A percentile compares a stretch with the other conserved stretches of the same genome.
These are phyloP conservation scores for Fomitopsis palustris DNA, from an alignment of 1,284 basidiomycete species.

Conservation along the genomic window DNA sequence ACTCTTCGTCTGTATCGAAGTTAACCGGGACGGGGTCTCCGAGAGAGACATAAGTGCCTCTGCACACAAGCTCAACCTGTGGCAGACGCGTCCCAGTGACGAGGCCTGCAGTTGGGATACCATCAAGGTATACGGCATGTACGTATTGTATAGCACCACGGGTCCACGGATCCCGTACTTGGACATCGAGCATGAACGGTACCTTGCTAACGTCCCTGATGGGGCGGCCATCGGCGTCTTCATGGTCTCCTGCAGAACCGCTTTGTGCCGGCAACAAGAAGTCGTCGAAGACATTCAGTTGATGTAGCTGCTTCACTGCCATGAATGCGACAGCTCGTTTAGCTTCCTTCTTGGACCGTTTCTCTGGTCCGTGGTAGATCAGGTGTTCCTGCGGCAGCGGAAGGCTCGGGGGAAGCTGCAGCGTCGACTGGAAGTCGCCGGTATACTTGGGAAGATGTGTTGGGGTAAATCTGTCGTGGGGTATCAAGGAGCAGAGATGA, in stretches of 20 bases:
- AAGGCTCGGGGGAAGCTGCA: slow-evolving; percentile 66
- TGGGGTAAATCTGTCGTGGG: slow-evolving; percentile 65
- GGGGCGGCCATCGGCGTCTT: slow-evolving; percentile 48
- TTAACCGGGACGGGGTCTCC: slow-evolving; percentile 36
- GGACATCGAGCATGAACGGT: slow-evolving; percentile 51
- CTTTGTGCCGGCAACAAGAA: slow-evolving; percentile 63
- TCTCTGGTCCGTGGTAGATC: slow-evolving; percentile 51
- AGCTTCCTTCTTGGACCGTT: slow-evolving; percentile 71
- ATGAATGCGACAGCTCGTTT: slow-evolving; percentile 77
- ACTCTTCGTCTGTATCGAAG: slow-evolving; percentile 41
- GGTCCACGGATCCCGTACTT: slow-evolving; percentile 65
- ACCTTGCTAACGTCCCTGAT: slow-evolving; percentile 41
- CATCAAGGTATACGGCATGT: slow-evolving; percentile 55
- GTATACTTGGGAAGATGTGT: slow-evolving; percentile 55
- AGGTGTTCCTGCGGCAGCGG: slow-evolving; percentile 56
- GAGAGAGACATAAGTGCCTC: slow-evolving; percentile 33
- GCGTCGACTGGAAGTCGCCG: slow-evolving; percentile 51
- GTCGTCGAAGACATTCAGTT: slow-evolving; percentile 74
- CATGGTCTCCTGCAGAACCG: slow-evolving; percentile 39
- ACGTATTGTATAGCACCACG: slow-evolving; percentile 52
- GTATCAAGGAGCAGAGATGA: slow-evolving; percentile 72
- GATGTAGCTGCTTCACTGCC: slow-evolving; percentile 64
- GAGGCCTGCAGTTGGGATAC: slow-evolving; percentile 47
- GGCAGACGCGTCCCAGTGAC: slow-evolving; percentile 59
- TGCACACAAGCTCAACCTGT: slow-evolving; percentile 38